Evolutionary conservation across 805 yeast species (phyloP), one percentile per base, ranked within the genome.

Genomic region (Wickerhamiella occidentalis): DNA sequence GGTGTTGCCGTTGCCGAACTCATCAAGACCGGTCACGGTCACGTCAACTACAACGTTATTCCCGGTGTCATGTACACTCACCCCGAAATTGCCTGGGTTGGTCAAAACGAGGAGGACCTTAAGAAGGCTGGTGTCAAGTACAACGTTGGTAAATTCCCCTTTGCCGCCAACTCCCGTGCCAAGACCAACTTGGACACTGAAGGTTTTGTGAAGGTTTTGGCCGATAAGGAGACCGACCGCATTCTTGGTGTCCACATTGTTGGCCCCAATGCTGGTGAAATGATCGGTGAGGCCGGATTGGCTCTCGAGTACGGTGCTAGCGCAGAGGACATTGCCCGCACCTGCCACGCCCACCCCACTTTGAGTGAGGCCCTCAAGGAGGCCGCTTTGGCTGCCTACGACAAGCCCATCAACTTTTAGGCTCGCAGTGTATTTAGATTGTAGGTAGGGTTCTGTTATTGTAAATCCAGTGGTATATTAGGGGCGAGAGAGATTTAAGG

Each of bases 11-110:
- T 95, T 58, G 97, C 77, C 57, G 99, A 92, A 73, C 85, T 79
- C 74, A 78, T 92, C 68, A 86, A 86, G 75, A 70, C 70, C 58
- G 98, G 97, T 57, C 84, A 83, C 65, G 99, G 99, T 53, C 98
- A 92, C 68, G 97, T 92, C 59, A 92, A 92, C 80, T 92, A 92
- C 72, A 94, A 81, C 61, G 94, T 85, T 73, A 92, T 92, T 60
- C 99, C 99, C 57, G 79, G 96, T 30, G 98, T 92, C 58, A 92
- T 92, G 98, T 92, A 92, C 77, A 82, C 97, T 45, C 96, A 87
- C 72, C 99, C 99, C 56, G 99, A 92, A 75, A 96, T 92, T 59
- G 97, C 97, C 48, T 92, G 98, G 98, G 95, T 85, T 59, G 99
- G 99, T 61, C 85, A 85, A 71, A 84, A 80, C 64, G 99, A 92